Evolutionary conservation across 139 green algal genomes (phyloP).

Genomic region (Pleodorina starrii): DNA sequence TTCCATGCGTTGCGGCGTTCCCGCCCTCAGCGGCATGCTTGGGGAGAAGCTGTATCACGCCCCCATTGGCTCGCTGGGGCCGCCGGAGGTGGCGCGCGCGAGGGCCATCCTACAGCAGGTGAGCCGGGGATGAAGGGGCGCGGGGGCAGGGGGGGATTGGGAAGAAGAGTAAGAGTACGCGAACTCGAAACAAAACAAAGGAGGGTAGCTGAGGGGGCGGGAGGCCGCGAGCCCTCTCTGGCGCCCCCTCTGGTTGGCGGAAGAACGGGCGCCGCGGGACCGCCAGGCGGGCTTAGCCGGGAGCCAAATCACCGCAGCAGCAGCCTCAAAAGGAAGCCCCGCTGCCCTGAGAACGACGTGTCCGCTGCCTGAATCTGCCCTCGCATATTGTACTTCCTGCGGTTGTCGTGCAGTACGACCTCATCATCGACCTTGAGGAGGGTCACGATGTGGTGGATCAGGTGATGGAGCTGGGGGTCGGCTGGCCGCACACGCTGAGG

Average conservation of each 20-base stretch:
- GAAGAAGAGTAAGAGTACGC: too few species aligned
- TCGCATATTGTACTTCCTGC: too few species aligned
- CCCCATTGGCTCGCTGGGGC: slow-evolving; percentile 23
- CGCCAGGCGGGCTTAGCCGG: too few species aligned
- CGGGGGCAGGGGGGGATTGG: neutral
- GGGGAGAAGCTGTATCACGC: slow-evolving; percentile 41
- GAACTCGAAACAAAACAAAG: too few species aligned
- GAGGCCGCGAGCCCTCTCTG: too few species aligned
- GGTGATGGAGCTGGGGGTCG: slow-evolving; percentile 25
- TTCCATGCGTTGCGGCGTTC: neutral
- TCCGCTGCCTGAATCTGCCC: too few species aligned
- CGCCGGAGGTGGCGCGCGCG: neutral
- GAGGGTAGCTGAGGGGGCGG: too few species aligned
- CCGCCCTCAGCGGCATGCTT: slow-evolving; percentile 32
- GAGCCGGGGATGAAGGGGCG: neutral
- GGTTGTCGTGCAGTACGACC: slow-evolving; percentile 50
- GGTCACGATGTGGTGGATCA: slow-evolving; percentile 33
- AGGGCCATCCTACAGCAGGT: slow-evolving; percentile 41
- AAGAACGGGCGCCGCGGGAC: too few species aligned
- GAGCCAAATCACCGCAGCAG: too few species aligned
- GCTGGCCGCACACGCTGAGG: slow-evolving; percentile 46
- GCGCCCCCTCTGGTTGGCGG: too few species aligned
- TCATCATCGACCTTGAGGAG: slow-evolving; percentile 41
- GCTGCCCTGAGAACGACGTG: too few species aligned
- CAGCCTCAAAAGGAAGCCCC: too few species aligned